Evolutionary conservation across 345 rosid species (phyloP).

Genomic region (Hibiscus mutabilis): DNA sequence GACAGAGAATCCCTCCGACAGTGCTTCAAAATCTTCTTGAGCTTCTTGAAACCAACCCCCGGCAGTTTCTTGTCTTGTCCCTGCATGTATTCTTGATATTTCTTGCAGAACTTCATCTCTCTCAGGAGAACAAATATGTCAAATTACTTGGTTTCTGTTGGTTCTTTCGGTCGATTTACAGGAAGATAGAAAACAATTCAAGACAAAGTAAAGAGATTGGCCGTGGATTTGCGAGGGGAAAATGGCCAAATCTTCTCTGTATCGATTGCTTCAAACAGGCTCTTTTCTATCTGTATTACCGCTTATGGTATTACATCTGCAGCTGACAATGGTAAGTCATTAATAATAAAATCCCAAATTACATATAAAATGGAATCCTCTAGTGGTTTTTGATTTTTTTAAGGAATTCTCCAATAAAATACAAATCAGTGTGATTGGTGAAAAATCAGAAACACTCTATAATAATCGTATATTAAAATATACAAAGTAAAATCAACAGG

Average conservation of each 20-base stretch:
- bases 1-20: constrained; percentile 39
- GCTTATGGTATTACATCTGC: background rate
- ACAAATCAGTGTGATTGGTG: too few relatives aligned
- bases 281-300: background rate
- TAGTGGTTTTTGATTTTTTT: too few relatives aligned
- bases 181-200: background rate
- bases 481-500: too few relatives aligned
- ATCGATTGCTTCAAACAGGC: background rate
- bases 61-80: constrained; percentile 48
- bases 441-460: too few relatives aligned
- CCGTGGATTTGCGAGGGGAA: too few relatives aligned
- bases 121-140: background rate
- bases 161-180: background rate
- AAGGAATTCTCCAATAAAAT: too few relatives aligned
- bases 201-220: background rate
- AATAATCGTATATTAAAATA: too few relatives aligned
- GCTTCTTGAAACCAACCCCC: constrained; percentile 75
- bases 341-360: background rate
- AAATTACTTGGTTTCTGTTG: background rate
- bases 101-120: constrained; percentile 43
- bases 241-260: too few relatives aligned
- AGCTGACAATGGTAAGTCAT: background rate
- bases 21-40: constrained; percentile 69
- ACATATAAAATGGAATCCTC: background rate
- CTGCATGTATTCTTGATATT: constrained; percentile 73